Percentiles rank a stretch among this genome's conserved stretches.
phyloP scores from a whole-genome alignment of 345 rosid genomes.

The Nephelium lappaceum region DNA sequence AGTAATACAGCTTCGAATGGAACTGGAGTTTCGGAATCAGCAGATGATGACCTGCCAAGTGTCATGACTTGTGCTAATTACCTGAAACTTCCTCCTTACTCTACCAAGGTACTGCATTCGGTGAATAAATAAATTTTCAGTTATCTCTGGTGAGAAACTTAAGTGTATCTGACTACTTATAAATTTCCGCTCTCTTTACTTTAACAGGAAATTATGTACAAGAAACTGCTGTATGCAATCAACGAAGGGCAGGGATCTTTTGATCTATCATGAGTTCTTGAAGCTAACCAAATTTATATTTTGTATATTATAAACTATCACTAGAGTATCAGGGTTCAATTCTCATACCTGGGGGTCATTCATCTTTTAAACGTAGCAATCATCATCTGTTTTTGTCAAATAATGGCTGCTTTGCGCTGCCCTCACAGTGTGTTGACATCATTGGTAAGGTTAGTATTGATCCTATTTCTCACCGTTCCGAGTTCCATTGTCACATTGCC shows the following conservation, averaged over 20 bases:
- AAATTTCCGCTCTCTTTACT: constrained; percentile 6
- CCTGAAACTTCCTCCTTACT: constrained; percentile 98
- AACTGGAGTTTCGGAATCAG: constrained; percentile 70
- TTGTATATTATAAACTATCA: constrained; percentile 36
- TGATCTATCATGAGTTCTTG: constrained; percentile 71
- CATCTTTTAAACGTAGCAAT: constrained; percentile 31
- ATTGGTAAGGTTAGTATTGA: constrained; percentile 32
- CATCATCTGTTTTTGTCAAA: constrained; percentile 35
- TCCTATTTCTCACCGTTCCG: not conserved
- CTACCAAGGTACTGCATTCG: constrained; percentile 69
- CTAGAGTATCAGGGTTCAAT: constrained; percentile 21
- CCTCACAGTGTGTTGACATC: constrained; percentile 19
- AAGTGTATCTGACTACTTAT: not conserved
- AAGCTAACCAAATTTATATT: constrained; percentile 27
- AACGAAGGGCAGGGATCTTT: constrained; percentile 98
- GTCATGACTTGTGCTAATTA: constrained; percentile 99
- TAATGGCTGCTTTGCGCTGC: constrained; percentile 39
- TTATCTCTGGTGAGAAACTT: not conserved
- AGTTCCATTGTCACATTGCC: not conserved
- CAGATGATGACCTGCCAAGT: constrained; percentile 95
- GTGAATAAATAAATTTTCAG: not conserved
- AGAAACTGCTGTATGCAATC: constrained; percentile 90
- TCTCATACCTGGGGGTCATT: constrained; percentile 31
- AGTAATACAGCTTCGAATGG: constrained; percentile 67
- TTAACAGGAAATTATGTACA: constrained; percentile 93